Evolutionary conservation across 257 asterid species (phyloP).

Genomic region (Eustoma russellianum): DNA sequence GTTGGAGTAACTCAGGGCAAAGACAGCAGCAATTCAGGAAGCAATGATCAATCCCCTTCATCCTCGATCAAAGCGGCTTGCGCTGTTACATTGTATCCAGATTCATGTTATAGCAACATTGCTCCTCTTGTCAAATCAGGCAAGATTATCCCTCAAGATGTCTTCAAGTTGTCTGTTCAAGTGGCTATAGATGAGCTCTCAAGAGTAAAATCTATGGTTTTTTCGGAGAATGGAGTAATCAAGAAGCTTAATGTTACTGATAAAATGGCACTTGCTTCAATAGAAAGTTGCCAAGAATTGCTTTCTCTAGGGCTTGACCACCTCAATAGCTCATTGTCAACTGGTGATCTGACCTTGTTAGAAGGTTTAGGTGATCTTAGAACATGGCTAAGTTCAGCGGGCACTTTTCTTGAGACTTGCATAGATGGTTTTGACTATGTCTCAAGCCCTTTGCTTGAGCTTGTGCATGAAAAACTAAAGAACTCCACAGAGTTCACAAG

Average conservation of each 20-base stretch:
- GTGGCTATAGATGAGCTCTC: conserved; percentile 33
- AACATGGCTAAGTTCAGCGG: conserved; percentile 82
- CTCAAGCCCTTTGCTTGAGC: neutral
- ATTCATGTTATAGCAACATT: conserved; percentile 31
- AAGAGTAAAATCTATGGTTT: conserved; percentile 10
- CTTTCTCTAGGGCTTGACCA: conserved; percentile 31
- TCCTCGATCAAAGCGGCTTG: conserved; percentile 28
- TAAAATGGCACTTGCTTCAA: conserved; percentile 20
- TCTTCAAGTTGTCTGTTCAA: conserved; percentile 33
- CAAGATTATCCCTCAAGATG: conserved; percentile 23
- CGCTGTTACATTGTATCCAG: conserved; percentile 27
- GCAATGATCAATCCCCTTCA: neutral
- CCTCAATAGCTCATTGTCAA: conserved; percentile 44
- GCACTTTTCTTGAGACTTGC: conserved; percentile 68
- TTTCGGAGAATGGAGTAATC: conserved; percentile 2
- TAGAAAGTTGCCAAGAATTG: conserved; percentile 31
- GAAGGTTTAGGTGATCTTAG: conserved; percentile 37
- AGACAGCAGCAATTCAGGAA: conserved; percentile 5
- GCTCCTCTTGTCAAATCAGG: conserved; percentile 22
- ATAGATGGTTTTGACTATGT: conserved; percentile 37
- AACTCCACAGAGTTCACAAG: conserved; percentile 54
- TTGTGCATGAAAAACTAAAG: conserved; percentile 20
- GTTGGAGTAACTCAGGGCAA: conserved; percentile 38
- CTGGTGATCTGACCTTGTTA: conserved; percentile 1
- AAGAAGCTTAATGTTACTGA: conserved; percentile 22